Evolutionary conservation across 306 rosid species (phyloP), one percentile per base, ranked within the genome.

Genomic region (Hylodesmum podocarpum): DNA sequence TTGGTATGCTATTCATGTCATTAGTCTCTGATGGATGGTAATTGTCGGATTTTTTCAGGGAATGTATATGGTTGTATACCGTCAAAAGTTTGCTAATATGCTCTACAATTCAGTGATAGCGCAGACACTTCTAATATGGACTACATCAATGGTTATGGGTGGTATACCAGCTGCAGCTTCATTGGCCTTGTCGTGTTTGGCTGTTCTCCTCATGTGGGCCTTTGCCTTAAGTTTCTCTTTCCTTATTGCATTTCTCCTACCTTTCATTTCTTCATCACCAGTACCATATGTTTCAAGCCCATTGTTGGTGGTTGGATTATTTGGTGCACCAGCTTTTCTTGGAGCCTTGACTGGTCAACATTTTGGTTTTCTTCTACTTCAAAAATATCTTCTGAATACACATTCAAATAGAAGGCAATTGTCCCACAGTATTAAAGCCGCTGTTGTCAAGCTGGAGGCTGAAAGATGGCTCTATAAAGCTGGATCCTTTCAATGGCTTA

Each of bases 391-490:
- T 49, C 75, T 83, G 53, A 89, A 78, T 3, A 75, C 82, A 31
- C 81, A 85, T 76, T 80, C 93, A 79, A 87, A 82, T 71, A 89
- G 88, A 74, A 83, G 80, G 80, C 82, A 78, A 25, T 79, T 92
- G 51, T 57, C 90, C 39, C 73, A 83, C 10, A 70, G 82, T 71
- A 51, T 84, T 84, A 90, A 77, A 70, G 87, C 86, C 53, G 82
- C 88, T 67, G 18, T 89, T 73, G 83, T 86, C 83, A 88, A 88
- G 81, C 80, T 89, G 24, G 98, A 95, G 84, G 95, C 97, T 63
- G 98, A 95, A 87, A 95, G 98, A 82, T 95, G 98, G 98, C 92
- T 95, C 68, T 95, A 89, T 66, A 95, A 95, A 84, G 91, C 95
- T 50, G 98, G 97, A 84, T 87, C 97, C 71, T 76, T 95, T 67